A percentile compares a stretch with the other conserved stretches of the same genome.
phyloP scores from a whole-genome alignment of 345 rosid species.

The Firmiana major region DNA sequence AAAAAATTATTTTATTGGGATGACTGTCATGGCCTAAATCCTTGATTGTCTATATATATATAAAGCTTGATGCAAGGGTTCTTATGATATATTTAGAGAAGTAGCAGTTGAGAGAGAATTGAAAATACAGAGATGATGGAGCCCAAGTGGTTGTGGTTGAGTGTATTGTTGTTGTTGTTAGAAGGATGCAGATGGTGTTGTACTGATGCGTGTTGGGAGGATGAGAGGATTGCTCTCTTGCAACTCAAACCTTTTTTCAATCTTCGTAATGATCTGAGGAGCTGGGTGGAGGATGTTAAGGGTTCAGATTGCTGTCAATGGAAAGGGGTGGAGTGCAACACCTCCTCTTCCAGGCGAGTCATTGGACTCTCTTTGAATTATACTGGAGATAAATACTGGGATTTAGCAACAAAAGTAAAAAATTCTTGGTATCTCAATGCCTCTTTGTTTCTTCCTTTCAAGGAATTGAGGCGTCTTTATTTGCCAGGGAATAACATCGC shows the following conservation, averaged over 20 bases:
- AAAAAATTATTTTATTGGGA: not conserved
- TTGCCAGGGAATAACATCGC: not conserved
- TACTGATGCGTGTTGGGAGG: not conserved
- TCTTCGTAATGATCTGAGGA: rapidly evolving
- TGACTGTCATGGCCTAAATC: no score
- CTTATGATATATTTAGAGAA: no score
- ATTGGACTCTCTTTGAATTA: not conserved
- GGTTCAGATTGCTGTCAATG: not conserved
- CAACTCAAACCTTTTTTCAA: slow-evolving; percentile 1
- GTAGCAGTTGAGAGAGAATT: not conserved
- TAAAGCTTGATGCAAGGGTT: not conserved
- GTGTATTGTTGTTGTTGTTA: not conserved
- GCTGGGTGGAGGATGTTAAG: not conserved
- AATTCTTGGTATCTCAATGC: slow-evolving; percentile 9
- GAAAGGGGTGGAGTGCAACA: not conserved
- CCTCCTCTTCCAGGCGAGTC: not conserved
- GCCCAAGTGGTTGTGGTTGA: not conserved
- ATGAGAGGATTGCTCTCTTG: slow-evolving; percentile 10
- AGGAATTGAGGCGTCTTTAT: not conserved
- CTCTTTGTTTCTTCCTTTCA: not conserved
- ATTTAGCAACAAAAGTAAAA: no score
- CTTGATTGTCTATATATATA: not conserved
- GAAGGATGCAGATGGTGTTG: not conserved
- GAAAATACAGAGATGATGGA: not conserved
- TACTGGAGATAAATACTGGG: no score